Evolutionary conservation across 805 yeast genomes (phyloP), one percentile per base, ranked within the genome.

Genomic region (Lipomyces orientalis): DNA sequence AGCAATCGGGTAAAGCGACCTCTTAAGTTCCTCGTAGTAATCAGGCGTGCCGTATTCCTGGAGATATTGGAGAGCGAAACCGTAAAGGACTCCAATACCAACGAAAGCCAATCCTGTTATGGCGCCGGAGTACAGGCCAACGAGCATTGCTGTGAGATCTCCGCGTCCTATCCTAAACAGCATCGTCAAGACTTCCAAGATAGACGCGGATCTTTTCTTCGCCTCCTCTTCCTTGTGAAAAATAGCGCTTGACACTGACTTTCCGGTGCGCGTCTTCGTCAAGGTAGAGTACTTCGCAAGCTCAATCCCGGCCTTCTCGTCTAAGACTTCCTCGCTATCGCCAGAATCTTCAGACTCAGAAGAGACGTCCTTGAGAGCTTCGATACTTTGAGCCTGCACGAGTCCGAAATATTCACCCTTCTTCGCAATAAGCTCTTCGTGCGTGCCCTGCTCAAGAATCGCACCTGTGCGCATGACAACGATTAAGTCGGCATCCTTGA

Each of bases 401-500:
- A 81, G 74, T 16, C 68, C 67, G 61, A 71, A 64, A 72, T 80
- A 76, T 65, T 73, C 70, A 37, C 81, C 82, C 34, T 73, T 66
- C 51, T 52, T 43, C 0, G 62, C 73, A 4, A 81, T 56, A 25
- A 83, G 75, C 63, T 79, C 80, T 3, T 70, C 70, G 71, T 81
- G 84, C 10, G 76, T 76, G 5, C 86, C 86, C 66, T 78, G 79
- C 73, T 83, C 86, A n/a, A 81, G 83, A 68, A 86, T 86, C 65
- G 80, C 84, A 4, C 88, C 86, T 64, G 80, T 79, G 19, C 77
- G 71, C 76, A 86, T 79, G 19, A 86, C 89, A 39, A 86, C 82
- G 33, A 87, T 82, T 65, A 85, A 75, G 65, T 85, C 85, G 64
- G 89, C 87, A 71, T 86, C 86, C 72, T 87, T 86, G 68, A 93